Evolutionary conservation across 768 basidiomycete species (phyloP), one percentile per base, ranked within the genome.

Genomic region (Lentinula edodes): DNA sequence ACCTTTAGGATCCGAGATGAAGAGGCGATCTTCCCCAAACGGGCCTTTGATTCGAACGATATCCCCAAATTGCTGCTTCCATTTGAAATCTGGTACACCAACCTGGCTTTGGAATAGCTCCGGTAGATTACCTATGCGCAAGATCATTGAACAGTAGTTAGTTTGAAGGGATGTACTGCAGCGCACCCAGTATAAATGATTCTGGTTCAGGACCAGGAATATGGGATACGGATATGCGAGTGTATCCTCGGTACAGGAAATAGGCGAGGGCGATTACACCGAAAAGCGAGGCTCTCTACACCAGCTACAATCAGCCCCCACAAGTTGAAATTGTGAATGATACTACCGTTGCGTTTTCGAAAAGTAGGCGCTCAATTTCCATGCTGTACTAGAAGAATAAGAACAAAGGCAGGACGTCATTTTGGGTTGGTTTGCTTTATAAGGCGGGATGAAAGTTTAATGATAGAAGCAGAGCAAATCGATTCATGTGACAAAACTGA

Each of bases 41-140:
- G 48, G 12, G 2, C 54, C 54, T 46, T 81, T 80, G 60, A 85
- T 66, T 42, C 80, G 79, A 35, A 82, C 77, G 15, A 84, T 72
- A 63, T 79, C 78, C 1, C 84, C 83, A 64, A 74, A 85, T 62
- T 74, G 67, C 38, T 68, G 71, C 64, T 80, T 78, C 69, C 82
- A 84, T 65, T 79, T 80, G 68, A 83, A 83, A 62, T 84, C 83
- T 6, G 79, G 58, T 10, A 46, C 74, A 10, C 77, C 83, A 16
- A 76, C 82, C 67, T 83, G 77, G 61, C 78, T 79, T 63, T 81
- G 80, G 63, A 82, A 79, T 46, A 81, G 69, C 64, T 83, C 78
- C 23, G 73, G 74, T 20, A 84, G 69, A 61, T 81, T 80, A 13
- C 83, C 83, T 85, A 63, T 13, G 28, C 20, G 2, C 6, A 28